Evolutionary conservation across 2,329 filamentous ascomycete genomes (phyloP).

Genomic region (Phaeosphaeria sp.): DNA sequence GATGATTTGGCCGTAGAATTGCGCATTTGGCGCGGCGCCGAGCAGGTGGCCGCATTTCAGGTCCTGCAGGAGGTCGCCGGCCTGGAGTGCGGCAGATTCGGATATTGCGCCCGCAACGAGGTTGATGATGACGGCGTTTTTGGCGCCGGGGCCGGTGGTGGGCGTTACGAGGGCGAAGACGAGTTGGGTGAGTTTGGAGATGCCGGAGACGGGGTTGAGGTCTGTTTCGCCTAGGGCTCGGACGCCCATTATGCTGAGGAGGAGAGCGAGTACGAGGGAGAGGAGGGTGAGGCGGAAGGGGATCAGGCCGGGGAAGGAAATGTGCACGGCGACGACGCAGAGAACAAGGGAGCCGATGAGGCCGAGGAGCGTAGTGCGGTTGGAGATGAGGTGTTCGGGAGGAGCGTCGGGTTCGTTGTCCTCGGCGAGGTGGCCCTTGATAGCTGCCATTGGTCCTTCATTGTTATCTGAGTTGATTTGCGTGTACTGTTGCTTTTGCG

Average conservation of each 20-base stretch:
- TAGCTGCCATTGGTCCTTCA: slow-evolving; percentile 29
- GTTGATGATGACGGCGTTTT: slow-evolving; percentile 92
- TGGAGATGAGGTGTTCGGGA: slow-evolving; percentile 78
- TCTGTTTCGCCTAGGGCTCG: slow-evolving; percentile 81
- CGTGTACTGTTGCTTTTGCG: slow-evolving; percentile 48
- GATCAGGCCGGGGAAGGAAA: slow-evolving; percentile 83
- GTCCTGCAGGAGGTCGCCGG: slow-evolving; percentile 96
- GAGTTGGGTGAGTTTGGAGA: slow-evolving; percentile 94
- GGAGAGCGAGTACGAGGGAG: slow-evolving; percentile 78
- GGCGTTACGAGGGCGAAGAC: slow-evolving; percentile 93
- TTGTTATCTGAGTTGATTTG: slow-evolving; percentile 35
- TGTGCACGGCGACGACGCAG: slow-evolving; percentile 80
- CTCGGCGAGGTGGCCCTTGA: slow-evolving; percentile 40
- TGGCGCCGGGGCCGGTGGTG: slow-evolving; percentile 56
- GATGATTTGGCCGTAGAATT: slow-evolving; percentile 96
- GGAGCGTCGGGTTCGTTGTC: slow-evolving; percentile 76
- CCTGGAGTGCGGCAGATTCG: slow-evolving; percentile 86
- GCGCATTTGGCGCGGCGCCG: slow-evolving; percentile 88
- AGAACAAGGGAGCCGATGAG: slow-evolving; percentile 78
- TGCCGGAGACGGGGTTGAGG: slow-evolving; percentile 93
- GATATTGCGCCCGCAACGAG: slow-evolving; percentile 90
- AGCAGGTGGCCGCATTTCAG: slow-evolving; percentile 94
- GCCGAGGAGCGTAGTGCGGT: slow-evolving; percentile 73
- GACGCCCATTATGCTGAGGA: slow-evolving; percentile 70
- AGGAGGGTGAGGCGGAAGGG: slow-evolving; percentile 83